phyloP scores from a whole-genome alignment of 345 rosid genomes.

The Lagerstroemia speciosa region DNA sequence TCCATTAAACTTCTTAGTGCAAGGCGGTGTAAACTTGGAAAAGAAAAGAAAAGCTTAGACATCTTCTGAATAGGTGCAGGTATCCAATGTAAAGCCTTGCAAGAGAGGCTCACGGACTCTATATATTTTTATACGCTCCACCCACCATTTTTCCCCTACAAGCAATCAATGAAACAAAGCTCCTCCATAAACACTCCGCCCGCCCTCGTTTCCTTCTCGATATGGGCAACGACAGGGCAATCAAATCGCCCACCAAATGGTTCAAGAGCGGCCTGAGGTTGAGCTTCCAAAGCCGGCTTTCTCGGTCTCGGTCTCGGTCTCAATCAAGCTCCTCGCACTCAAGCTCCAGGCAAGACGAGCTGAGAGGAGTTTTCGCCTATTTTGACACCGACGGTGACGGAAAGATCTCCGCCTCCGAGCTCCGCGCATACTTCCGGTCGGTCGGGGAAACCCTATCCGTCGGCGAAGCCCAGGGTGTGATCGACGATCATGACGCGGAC shows the following conservation, averaged over 20 bases:
- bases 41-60: neutral
- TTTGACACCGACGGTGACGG: constrained; percentile 74
- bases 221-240: constrained; percentile 4
- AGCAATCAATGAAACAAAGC: no score
- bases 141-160: no score
- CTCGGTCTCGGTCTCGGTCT: constrained; percentile 7
- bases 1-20: no score
- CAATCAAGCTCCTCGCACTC: neutral
- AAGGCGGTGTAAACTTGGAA: neutral
- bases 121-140: no score
- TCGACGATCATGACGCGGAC: constrained; percentile 50
- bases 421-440: constrained; percentile 55
- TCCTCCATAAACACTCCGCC: neutral
- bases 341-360: constrained; percentile 25
- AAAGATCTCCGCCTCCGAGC: constrained; percentile 62
- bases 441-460: constrained; percentile 63
- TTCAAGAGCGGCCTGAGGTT: constrained; percentile 11
- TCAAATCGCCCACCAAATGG: constrained; percentile 11
- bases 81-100: neutral
- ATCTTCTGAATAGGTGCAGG: neutral
- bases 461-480: constrained; percentile 46
- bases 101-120: no score
- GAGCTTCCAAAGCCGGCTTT: constrained; percentile 8
- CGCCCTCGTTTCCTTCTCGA: neutral
- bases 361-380: constrained; percentile 45